A percentile compares a stretch with the other conserved stretches of the same genome.
phyloP scores from a whole-genome alignment of 2,329 filamentous ascomycete species.

The Pseudogymnoascus sp. region DNA sequence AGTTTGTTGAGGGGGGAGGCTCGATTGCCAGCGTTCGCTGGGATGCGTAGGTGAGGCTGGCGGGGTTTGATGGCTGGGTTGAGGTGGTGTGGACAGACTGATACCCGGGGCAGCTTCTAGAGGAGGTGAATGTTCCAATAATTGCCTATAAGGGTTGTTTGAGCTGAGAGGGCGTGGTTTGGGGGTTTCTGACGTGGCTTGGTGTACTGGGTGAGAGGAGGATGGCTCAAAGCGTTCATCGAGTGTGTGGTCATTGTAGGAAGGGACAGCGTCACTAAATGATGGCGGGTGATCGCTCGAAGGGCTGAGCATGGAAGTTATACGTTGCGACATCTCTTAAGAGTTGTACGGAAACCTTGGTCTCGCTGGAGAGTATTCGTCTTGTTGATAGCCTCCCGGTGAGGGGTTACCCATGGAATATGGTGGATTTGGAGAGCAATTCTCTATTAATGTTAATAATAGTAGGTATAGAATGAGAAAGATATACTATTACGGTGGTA shows the following conservation, averaged over 20 bases:
- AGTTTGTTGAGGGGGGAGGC: background rate
- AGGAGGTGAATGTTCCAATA: background rate
- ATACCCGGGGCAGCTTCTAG: background rate
- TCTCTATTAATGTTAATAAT: background rate
- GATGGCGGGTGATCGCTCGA: background rate
- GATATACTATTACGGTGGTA: background rate
- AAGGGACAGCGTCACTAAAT: background rate
- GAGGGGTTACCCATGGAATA: background rate
- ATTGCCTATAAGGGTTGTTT: background rate
- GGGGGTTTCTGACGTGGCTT: background rate
- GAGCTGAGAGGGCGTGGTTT: background rate
- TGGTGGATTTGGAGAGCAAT: background rate
- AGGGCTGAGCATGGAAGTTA: background rate
- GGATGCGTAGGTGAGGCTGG: background rate
- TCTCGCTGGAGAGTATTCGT: background rate
- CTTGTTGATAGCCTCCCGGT: background rate
- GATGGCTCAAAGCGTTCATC: background rate
- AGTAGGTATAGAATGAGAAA: background rate
- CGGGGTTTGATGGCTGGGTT: background rate
- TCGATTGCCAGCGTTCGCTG: background rate
- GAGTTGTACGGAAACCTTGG: background rate
- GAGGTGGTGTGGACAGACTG: background rate
- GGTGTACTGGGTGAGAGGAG: background rate
- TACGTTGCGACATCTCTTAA: background rate
- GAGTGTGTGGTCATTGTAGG: background rate